Evolutionary conservation across 1,139 yeast species (phyloP).

Genomic region (Kurtzmaniella quercitrusa): DNA sequence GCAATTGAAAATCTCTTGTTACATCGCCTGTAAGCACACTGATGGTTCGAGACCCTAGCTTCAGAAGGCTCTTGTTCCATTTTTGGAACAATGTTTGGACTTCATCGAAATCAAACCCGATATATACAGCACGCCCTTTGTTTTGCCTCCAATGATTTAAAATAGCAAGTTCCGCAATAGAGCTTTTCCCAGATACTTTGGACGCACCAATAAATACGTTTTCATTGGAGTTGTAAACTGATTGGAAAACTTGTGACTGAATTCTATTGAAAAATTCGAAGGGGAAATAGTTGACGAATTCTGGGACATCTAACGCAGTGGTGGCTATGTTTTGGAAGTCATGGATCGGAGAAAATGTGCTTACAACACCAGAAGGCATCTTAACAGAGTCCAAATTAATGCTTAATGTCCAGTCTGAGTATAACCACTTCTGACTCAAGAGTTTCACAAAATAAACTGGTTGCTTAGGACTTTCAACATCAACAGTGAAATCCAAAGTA

Average conservation of each 20-base stretch:
- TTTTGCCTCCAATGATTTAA: slow-evolving; percentile 65
- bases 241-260: slow-evolving; percentile 66
- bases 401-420: slow-evolving; percentile 63
- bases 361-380: slow-evolving; percentile 65
- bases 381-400: slow-evolving; percentile 51
- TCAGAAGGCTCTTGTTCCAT: slow-evolving; percentile 51
- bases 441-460: slow-evolving; percentile 74
- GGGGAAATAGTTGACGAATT: slow-evolving; percentile 39
- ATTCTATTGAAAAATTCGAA: slow-evolving; percentile 54
- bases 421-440: slow-evolving; percentile 82
- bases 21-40: slow-evolving; percentile 62
- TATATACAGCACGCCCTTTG: slow-evolving; percentile 57
- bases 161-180: slow-evolving; percentile 69
- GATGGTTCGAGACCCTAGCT: slow-evolving; percentile 44
- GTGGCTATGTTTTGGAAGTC: slow-evolving; percentile 49
- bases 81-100: slow-evolving; percentile 40
- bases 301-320: slow-evolving; percentile 42
- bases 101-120: slow-evolving; percentile 56
- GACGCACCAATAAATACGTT: slow-evolving; percentile 65
- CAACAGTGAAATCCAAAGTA: slow-evolving; percentile 61
- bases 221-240: slow-evolving; percentile 56
- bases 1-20: slow-evolving; percentile 46
- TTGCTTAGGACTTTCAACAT: slow-evolving; percentile 55
- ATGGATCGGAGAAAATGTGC: slow-evolving; percentile 49
- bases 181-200: slow-evolving; percentile 74